Base-by-base conservation (phyloP, 2,329 filamentous ascomycete species). In the Microsporum audouinii region DNA sequence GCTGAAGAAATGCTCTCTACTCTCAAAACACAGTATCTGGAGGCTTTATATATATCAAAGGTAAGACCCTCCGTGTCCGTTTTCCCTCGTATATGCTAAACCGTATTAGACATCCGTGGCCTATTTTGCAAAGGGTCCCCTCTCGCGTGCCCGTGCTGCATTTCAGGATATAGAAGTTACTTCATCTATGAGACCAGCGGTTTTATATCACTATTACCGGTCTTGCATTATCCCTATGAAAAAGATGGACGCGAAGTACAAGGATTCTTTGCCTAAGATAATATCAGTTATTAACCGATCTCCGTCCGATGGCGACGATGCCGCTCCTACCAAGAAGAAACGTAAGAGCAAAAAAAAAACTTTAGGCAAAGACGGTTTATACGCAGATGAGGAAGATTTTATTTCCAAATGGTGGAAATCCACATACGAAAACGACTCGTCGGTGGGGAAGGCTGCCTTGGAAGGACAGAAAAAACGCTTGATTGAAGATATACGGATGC, bases 101-200 rank as follows among this genome's bases (percentile, higher is more conserved):
- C 43, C 65, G 69, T 17, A 70, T 7, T 62, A 78, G 71, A 75
- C 77, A n/a, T 78, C 77, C 33, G 68, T 80, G 60, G 78, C 78
- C 60, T 80, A 79, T 65, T 80, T 79, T 66, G 77, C 77, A 39
- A 80, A 80, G 69, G 78, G 78, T 3, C 77, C 78, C 14, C 67
- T 80, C 58, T 72, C 77, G 12, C 75, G 78, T 33, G 77, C 75
- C 33, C 74, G 78, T 36, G 73, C 70, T 43, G 71, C 72, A 58
- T 74, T 75, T 36, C 71, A 73, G 61, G 33, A 43, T 7, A 62
- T 67, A 8, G 69, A 65, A n/a, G 53, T 62, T 38, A 63, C 67
- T 31, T 64, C 67, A 10, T 55, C 65, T 4, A 66, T 63, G 53
- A 68, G 65, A 1, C 64, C 69, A 27, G 51, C 60, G 0, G 70